Base-by-base conservation (phyloP, 1,284 basidiomycete genomes). In the Phellinidium pouzarii region DNA sequence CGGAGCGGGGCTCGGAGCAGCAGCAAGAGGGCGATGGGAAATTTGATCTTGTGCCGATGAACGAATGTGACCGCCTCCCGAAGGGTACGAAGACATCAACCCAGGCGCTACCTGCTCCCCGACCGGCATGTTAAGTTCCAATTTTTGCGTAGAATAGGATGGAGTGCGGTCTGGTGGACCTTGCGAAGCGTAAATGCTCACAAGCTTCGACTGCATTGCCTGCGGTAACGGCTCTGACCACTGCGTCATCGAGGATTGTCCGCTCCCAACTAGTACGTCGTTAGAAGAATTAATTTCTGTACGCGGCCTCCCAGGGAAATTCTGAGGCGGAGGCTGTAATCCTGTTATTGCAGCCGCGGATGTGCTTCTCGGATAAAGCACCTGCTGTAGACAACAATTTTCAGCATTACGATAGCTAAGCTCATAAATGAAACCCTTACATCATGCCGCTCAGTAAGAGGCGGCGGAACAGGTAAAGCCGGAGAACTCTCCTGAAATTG, bases 101-200 rank as follows among this genome's bases (percentile, higher is more conserved):
- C 9, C 34, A 3, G 46, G 31, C 25, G 14, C 9, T 19, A 20
- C 17, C 22, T 42, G 48, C 12, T 49, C 48, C 11, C 25, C 17
- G 19, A 26, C 19, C 17, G 37, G 38, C 22, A 26, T 4, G 20
- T 20, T 40, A 14, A 27, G 5, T 14, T 34, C 43, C 45, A 38
- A 22, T 27, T 46, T 53, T 38, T 53, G 52, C 7, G 38, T 45
- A 20, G 22, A 27, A 25, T 40, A 49, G 14, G 41, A 23, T 23
- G 49, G 36, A 42, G 45, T 34, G 17, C 48, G 47, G 50, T 55
- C 54, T 12, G 54, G 44, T 37, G 54, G 54, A 26, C 54, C 54
- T 36, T 55, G 54, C n/a, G 49, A 50, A 34, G 54, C 54, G 38
- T 51, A 49, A 38, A 55, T 55, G 23, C 43, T 55, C 34, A 55